A percentile compares a stretch with the other conserved stretches of the same genome.
These are phyloP conservation scores for Mycocentrospora acerina DNA, from an alignment of 2,329 filamentous ascomycete species.

Conservation along the genomic window DNA sequence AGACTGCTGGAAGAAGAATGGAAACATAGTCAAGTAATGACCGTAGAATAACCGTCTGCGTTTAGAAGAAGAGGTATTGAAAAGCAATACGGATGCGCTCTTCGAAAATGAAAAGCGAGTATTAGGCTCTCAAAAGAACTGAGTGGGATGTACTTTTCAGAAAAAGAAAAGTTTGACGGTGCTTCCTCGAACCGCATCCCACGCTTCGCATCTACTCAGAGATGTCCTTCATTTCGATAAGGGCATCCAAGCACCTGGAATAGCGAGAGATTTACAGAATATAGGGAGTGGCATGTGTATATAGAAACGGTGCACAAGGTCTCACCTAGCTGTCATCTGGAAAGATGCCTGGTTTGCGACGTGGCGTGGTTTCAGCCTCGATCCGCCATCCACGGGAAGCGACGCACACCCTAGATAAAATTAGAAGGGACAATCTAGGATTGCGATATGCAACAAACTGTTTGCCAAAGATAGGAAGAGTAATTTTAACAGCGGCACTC, in stretches of 20 bases:
- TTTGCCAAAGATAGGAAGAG: too few species aligned
- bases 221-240: slow-evolving; percentile 11
- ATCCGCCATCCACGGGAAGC: too few species aligned
- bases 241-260: slow-evolving; percentile 5
- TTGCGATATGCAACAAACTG: too few species aligned
- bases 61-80: not conserved
- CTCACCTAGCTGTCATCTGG: slow-evolving; percentile 17
- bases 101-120: slow-evolving; percentile 1
- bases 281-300: slow-evolving; percentile 4
- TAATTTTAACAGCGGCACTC: too few species aligned
- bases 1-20: slow-evolving; percentile 10
- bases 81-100: not conserved
- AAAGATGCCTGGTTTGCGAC: slow-evolving; percentile 10
- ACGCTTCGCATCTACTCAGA: slow-evolving; percentile 5
- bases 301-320: slow-evolving; percentile 2
- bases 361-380: slow-evolving; percentile 7
- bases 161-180: not conserved
- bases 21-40: slow-evolving; percentile 16
- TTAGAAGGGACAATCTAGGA: too few species aligned
- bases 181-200: not conserved
- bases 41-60: not conserved
- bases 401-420: too few species aligned
- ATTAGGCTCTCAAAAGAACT: not conserved
- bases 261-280: not conserved
- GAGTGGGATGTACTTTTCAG: not conserved